Base-by-base conservation (phyloP, 2,329 filamentous ascomycete genomes). In the Hyphodiscus sp. region DNA sequence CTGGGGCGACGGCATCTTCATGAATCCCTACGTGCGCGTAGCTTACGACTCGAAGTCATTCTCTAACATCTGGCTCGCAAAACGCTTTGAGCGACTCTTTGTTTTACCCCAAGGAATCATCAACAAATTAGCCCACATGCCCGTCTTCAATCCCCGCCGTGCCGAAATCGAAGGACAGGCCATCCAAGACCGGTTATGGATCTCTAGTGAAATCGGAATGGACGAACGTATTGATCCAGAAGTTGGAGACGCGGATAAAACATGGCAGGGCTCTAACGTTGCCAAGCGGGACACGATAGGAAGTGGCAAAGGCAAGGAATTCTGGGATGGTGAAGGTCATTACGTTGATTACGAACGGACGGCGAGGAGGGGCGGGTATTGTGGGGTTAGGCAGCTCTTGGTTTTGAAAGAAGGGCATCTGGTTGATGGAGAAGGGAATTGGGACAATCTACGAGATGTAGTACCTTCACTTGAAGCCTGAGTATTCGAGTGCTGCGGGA, bases 11-110 rank as follows among this genome's bases (percentile, higher is more conserved):
- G 82, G 80, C 1, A 83, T 89, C 49, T 90, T 81, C 64, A 80
- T 90, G 74, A 91, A 91, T 64, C 87, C 87, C 0, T 90, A 80
- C 63, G 79, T 91, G 44, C 80, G 87, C 18, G 85, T 88, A 4
- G 82, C 86, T 1, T 90, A 91, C 66, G 77, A 80, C 46, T 69
- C 73, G 29, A 65, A 65, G 3, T 80, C 82, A 0, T 74, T 87
- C 9, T 70, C 71, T 1, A 84, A 80, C 78, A 73, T 89, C 1
- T 70, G 74, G 1, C 69, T 83, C 26, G 78, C 80, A 5, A 79
- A 80, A 54, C 79, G 82, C 13, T 84, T 86, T 62, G 87, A 91
- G 68, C 73, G 80, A 5, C 72, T 90, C 0, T 83, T 86, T 57
- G 73, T 75, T 0, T 68, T 79, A 3, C 74, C 81, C 2, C 84